Evolutionary conservation across 192 early-diverging fungal genomes (phyloP).

Genomic region (Rhizophagus sp.): DNA sequence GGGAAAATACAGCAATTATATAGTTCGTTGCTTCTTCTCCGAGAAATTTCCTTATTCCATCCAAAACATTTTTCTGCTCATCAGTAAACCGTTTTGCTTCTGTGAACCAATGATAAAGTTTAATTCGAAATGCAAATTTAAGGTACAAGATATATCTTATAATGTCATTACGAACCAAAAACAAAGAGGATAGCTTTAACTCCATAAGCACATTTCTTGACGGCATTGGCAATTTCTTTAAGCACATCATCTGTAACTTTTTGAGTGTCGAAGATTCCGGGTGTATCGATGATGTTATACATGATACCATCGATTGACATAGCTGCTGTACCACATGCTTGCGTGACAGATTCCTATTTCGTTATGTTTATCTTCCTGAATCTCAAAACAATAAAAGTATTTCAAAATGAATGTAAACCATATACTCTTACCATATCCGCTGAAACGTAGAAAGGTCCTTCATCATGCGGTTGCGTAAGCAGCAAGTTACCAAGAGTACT

Average conservation of each 20-base stretch:
- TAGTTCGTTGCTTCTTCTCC: constrained; percentile 13
- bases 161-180: constrained; percentile 10
- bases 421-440: background rate
- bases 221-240: constrained; percentile 10
- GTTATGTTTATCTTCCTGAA: background rate
- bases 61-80: constrained; percentile 13
- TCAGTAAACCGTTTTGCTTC: constrained; percentile 19
- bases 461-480: background rate
- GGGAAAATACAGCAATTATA: constrained; percentile 23
- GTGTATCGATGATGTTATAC: constrained; percentile 19
- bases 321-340: constrained; percentile 5
- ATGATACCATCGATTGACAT: background rate
- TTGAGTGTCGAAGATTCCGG: constrained; percentile 22
- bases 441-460: constrained; percentile 15
- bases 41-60: constrained; percentile 12
- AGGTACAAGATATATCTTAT: too few relatives aligned
- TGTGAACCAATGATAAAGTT: background rate
- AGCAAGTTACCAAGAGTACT: constrained; percentile 26
- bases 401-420: background rate
- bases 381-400: background rate
- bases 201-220: constrained; percentile 15
- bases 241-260: background rate
- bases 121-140: background rate
- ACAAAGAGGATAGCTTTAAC: constrained; percentile 27
- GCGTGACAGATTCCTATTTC: constrained; percentile 21